Evolutionary conservation across 805 yeast genomes (phyloP), one percentile per base, ranked within the genome.

Genomic region (Teunomyces aglyptinius): DNA sequence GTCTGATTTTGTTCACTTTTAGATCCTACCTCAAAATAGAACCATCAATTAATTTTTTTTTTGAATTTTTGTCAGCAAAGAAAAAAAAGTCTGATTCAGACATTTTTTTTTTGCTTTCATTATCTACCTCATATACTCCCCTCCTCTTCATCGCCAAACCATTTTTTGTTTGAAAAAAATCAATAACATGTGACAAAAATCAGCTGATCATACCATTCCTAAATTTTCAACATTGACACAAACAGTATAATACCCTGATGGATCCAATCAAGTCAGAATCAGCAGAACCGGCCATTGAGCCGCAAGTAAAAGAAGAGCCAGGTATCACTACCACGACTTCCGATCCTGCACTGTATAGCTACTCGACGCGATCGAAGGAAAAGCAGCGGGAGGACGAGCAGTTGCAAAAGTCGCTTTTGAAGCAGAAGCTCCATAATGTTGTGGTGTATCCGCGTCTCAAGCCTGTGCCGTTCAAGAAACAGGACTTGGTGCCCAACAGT

Each of bases 361-460:
- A 59, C 47, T 53, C 64, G 18, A 58, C 68, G 6, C 48, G 70
- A 34, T 59, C 63, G 7, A 61, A 63, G 47, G 58, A 59, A 27
- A 49, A 56, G 33, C 47, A 53, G 16, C 45, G 52, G 40, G 60
- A 54, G 40, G 52, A 49, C 16, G 59, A 51, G 8, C 38, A 41
- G 8, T 48, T 52, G 24, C 46, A 52, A 6, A 49, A 55, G 36
- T 60, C 61, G 36, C 53, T 55, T 28, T 41, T 53, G 33, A 64
- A 61, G 46, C 69, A 64, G 51, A 50, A 51, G 26, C 50, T 56
- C 31, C 57, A 58, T 39, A 68, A 67, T 40, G 68, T 68, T 7
- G 51, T 64, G 11, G 61, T 69, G 1, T 68, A 64, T 35, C 64
- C 71, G 8, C 54, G 75, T 27, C 54, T 69, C 46, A 69, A 68